Evolutionary conservation across 2,329 filamentous ascomycete genomes (phyloP), one percentile per base, ranked within the genome.

Genomic region (Fusarium xylarioides): DNA sequence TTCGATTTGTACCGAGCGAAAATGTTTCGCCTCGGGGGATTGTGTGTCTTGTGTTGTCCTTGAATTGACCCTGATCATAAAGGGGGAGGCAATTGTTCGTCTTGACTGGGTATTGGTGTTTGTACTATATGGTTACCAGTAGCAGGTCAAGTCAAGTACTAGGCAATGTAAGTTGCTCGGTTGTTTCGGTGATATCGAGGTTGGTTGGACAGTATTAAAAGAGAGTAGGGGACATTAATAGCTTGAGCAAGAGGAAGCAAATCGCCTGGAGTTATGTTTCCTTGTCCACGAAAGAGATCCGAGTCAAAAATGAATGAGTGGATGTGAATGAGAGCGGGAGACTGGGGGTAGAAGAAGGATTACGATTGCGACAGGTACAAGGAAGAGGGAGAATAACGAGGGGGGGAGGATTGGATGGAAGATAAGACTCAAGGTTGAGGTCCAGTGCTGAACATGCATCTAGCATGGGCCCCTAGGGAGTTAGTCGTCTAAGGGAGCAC

Each of bases 261-360:
- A 73, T 77, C 74, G 56, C 76, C 76, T 65, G 74, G 76, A 77
- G 69, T 73, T 54, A 72, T 72, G 68, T 68, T 73, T 77, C 73
- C 67, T 73, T 74, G 63, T 77, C 76, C 76, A 68, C 76, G 71
- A 77, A 78, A 55, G 50, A 65, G 74, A 68, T 73, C 59, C 59
- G 64, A 72, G 64, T 64, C 47, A 50, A 50, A 76, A 76, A 77
- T 68, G 68, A 78, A 72, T 66, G 73, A 73, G 65, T 63, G 70
- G 71, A 71, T 67, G 62, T 35, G 55, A 61, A 76, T 61, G 43
- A 56, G 47, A 50, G 76, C 65, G 75, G 70, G 72, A 64, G 76
- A 76, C 73, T 67, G 66, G 71, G 74, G 74, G 71, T 74, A 74
- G 70, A 74, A 77, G 64, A 75, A 77, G 67, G 73, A 59, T 53